These are phyloP conservation scores for Ascomycota sp. DNA, from an alignment of 2,329 filamentous ascomycete species.

Conservation along the genomic window DNA sequence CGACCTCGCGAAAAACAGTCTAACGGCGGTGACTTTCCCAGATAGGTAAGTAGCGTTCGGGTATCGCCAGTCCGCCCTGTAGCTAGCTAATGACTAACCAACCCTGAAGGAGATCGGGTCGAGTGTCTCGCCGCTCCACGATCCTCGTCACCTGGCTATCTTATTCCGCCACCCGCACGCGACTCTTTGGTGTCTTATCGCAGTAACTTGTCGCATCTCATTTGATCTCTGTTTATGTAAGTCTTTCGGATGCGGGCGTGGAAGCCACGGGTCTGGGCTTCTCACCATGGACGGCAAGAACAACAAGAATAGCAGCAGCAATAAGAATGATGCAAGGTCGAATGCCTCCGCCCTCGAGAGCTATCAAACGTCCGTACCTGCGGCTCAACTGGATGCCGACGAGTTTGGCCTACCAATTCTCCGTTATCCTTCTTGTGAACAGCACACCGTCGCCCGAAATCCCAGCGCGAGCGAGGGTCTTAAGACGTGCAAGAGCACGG, in stretches of 20 bases:
- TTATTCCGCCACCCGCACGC: not conserved
- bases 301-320: constrained; percentile 3
- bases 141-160: no score
- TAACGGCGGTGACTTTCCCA: no score
- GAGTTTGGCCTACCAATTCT: constrained; percentile 52
- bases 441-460: constrained; percentile 4
- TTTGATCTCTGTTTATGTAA: constrained; percentile 3
- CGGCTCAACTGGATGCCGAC: constrained; percentile 30
- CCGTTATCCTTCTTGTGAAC: constrained; percentile 19
- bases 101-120: not conserved
- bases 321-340: constrained; percentile 7
- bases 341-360: constrained; percentile 3
- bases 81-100: not conserved
- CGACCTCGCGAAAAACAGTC: no score
- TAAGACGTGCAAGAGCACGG: not conserved
- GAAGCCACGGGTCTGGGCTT: constrained; percentile 1
- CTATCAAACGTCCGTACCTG: constrained; percentile 6
- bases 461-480: not conserved
- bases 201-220: constrained; percentile 5
- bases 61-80: no score
- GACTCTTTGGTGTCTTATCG: not conserved
- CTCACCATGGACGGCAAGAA: constrained; percentile 4
- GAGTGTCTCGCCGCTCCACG: no score
- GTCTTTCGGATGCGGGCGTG: constrained; percentile 9
- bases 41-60: no score